A percentile compares a stretch with the other conserved stretches of the same genome.
Conservation (phyloP, 2,329 filamentous ascomycete genomes). For the Hypoxylon sp. region DNA sequence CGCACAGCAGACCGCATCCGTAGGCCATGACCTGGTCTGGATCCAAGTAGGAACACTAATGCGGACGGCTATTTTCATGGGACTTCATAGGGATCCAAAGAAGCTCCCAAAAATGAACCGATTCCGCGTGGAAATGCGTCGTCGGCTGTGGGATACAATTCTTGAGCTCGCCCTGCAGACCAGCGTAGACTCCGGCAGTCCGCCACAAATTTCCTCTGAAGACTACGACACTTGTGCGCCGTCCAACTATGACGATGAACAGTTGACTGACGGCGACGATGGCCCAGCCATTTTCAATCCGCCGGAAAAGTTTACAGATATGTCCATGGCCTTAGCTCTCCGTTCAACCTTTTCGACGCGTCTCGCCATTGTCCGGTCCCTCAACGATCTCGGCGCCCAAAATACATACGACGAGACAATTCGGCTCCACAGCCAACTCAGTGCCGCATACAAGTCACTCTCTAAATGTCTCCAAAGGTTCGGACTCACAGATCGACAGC, state of each 20-base stretch:
- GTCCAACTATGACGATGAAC: slow-evolving; percentile 64
- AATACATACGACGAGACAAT: slow-evolving; percentile 60
- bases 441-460: slow-evolving; percentile 58
- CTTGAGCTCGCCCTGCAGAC: slow-evolving; percentile 67
- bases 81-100: slow-evolving; percentile 68
- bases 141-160: slow-evolving; percentile 68
- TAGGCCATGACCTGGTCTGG: slow-evolving; percentile 66
- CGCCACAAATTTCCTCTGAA: slow-evolving; percentile 59
- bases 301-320: slow-evolving; percentile 58
- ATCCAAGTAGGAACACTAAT: slow-evolving; percentile 63
- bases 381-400: slow-evolving; percentile 57
- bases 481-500: slow-evolving; percentile 23
- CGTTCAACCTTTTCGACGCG: slow-evolving; percentile 59
- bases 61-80: slow-evolving; percentile 69
- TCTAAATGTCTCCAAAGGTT: slow-evolving; percentile 52
- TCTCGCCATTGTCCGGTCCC: slow-evolving; percentile 57
- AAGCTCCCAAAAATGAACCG: slow-evolving; percentile 61
- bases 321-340: slow-evolving; percentile 63
- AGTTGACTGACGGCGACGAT: slow-evolving; percentile 57
- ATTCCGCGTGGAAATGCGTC: slow-evolving; percentile 65
- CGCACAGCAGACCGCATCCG: slow-evolving; percentile 61
- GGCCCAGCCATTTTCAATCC: slow-evolving; percentile 36
- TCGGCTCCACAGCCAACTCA: slow-evolving; percentile 58
- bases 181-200: slow-evolving; percentile 64
- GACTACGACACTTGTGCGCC: slow-evolving; percentile 66